phyloP scores from a whole-genome alignment of 306 rosid species.

The Vicia villosa region DNA sequence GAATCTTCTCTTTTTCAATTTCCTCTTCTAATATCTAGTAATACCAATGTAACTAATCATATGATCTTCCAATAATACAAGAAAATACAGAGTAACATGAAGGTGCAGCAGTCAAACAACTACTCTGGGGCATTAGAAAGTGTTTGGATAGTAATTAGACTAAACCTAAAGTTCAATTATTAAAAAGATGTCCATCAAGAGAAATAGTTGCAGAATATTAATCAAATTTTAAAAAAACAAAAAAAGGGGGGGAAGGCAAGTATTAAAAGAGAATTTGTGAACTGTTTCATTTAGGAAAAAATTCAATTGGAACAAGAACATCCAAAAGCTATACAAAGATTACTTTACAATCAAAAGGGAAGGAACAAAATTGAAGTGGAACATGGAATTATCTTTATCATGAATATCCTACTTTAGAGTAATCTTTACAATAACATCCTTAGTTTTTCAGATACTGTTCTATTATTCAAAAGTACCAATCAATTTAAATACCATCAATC shows the following conservation, averaged over 20 bases:
- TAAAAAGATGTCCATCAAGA: not conserved
- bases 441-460: slow-evolving; percentile 24
- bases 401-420: slow-evolving; percentile 11
- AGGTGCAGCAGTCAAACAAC: not conserved
- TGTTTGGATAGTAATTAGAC: not conserved
- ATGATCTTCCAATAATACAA: not conserved
- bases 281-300: not conserved
- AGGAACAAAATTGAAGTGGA: not conserved
- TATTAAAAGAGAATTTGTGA: not conserved
- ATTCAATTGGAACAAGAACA: slow-evolving; percentile 9
- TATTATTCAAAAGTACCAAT: not conserved
- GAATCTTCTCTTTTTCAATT: not conserved
- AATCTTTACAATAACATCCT: not conserved
- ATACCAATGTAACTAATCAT: not conserved
- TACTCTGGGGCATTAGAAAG: not conserved
- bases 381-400: not conserved
- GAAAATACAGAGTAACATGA: not conserved
- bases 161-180: not conserved
- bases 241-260: not conserved
- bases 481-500: not conserved
- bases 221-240: not conserved
- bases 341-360: slow-evolving; percentile 23
- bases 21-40: not conserved
- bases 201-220: not conserved
- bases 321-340: slow-evolving; percentile 7